These are phyloP conservation scores for Phyllostachys edulis DNA, from an alignment of 176 grass and related monocot species.

Conservation along the genomic window DNA sequence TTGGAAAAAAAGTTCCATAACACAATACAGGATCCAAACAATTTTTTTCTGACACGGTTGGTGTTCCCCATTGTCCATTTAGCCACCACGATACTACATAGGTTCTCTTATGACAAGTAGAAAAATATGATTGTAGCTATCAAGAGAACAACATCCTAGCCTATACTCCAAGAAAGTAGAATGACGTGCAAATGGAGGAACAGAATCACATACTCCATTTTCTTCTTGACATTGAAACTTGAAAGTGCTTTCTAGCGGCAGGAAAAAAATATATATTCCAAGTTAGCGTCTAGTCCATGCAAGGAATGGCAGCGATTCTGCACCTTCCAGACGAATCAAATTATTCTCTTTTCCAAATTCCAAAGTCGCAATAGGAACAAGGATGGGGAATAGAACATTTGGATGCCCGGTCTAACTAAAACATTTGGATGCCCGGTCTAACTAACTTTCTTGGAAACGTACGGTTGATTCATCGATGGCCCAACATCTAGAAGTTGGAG, in stretches of 20 bases:
- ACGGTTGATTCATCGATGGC: not conserved
- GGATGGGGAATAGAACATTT: not conserved
- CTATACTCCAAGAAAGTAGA: not conserved
- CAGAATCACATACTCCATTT: constrained; percentile 1
- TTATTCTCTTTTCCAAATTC: not conserved
- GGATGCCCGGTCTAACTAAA: not conserved
- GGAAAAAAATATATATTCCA: not conserved
- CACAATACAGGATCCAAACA: not conserved
- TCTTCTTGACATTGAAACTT: not conserved
- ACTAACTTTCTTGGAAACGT: not conserved
- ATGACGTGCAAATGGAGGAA: not conserved
- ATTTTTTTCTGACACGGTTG: not conserved
- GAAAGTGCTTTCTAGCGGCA: not conserved
- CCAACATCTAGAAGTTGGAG: not conserved
- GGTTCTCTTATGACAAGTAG: not conserved
- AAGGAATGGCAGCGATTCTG: not conserved
- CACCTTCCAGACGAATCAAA: constrained; percentile 10
- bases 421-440: not conserved
- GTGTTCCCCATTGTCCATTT: not conserved
- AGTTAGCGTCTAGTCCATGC: constrained; percentile 1
- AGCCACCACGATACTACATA: not conserved
- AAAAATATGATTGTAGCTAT: not conserved
- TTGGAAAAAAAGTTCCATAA: not conserved
- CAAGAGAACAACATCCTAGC: not conserved
- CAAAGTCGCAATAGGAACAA: not conserved